Conservation (phyloP, 1,139 yeast species). For the Waltiozyma sp. region DNA sequence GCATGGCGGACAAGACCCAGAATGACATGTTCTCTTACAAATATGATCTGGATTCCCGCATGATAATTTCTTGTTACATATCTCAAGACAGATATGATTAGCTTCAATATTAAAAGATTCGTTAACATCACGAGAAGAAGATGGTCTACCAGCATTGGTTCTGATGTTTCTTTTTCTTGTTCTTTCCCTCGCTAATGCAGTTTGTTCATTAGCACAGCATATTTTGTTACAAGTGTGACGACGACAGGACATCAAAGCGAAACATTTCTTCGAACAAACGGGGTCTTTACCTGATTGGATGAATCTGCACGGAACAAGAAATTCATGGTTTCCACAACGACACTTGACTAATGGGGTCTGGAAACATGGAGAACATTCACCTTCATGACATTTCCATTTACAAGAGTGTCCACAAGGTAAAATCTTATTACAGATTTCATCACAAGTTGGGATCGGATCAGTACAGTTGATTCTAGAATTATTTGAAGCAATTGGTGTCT, state of each 20-base stretch:
- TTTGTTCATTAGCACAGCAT: conserved; percentile 63
- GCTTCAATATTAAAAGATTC: conserved; percentile 55
- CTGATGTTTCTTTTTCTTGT: conserved; percentile 35
- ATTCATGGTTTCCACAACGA: conserved; percentile 28
- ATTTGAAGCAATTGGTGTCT: conserved; percentile 27
- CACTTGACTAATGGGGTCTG: conserved; percentile 22
- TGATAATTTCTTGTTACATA: conserved; percentile 53
- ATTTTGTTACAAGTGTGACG: conserved; percentile 61
- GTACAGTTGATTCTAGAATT: conserved; percentile 48
- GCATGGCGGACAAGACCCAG: conserved; percentile 79
- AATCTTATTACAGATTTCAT: conserved; percentile 45
- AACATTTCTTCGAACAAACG: conserved; percentile 63
- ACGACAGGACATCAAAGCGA: conserved; percentile 67
- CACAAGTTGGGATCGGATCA: conserved; percentile 74
- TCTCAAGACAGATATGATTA: conserved; percentile 62
- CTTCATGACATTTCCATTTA: conserved; percentile 61
- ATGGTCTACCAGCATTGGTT: conserved; percentile 25
- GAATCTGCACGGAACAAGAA: conserved; percentile 54
- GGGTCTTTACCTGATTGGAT: conserved; percentile 41
- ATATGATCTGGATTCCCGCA: conserved; percentile 55
- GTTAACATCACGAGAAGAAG: conserved; percentile 24
- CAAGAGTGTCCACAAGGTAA: conserved; percentile 73
- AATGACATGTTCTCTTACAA: conserved; percentile 70
- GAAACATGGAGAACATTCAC: conserved; percentile 61
- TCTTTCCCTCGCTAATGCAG: conserved; percentile 54